A percentile compares a stretch with the other conserved stretches of the same genome.
These are phyloP conservation scores for Saprolegnia parasitica DNA, from an alignment of 352 stramenopile species.

Conservation along the genomic window DNA sequence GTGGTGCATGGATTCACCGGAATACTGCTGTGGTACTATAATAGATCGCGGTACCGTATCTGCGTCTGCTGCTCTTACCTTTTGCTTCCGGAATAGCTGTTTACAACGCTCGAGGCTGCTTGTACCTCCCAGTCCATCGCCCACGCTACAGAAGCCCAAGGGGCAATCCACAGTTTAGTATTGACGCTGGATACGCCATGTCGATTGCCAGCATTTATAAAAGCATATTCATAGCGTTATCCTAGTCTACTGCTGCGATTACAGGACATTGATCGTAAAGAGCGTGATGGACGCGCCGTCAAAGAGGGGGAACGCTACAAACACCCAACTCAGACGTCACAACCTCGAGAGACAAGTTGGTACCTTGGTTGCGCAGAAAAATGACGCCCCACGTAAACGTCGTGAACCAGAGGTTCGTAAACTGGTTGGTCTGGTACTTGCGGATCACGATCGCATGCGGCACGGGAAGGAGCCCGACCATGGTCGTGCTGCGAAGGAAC, in stretches of 20 bases:
- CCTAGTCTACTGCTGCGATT: slow-evolving; percentile 26
- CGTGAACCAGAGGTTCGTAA: slow-evolving; percentile 98
- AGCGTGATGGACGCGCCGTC: slow-evolving; percentile 95
- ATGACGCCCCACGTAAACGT: slow-evolving; percentile 99
- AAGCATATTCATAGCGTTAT: too few species aligned
- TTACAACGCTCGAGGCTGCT: too few species aligned
- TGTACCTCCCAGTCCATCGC: too few species aligned
- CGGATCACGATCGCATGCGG: slow-evolving; percentile 98
- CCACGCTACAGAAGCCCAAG: too few species aligned
- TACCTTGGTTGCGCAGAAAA: slow-evolving; percentile 94
- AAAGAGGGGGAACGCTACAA: slow-evolving; percentile 90
- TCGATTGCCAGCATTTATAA: too few species aligned
- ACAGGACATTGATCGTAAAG: slow-evolving; percentile 89
- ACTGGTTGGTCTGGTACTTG: slow-evolving; percentile 99
- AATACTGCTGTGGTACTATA: too few species aligned
- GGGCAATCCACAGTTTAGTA: too few species aligned
- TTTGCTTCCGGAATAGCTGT: too few species aligned
- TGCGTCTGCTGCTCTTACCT: too few species aligned
- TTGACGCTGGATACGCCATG: too few species aligned
- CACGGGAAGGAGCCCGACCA: slow-evolving; percentile 95
- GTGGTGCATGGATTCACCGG: too few species aligned
- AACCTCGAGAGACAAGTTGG: background rate
- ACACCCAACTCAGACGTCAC: background rate
- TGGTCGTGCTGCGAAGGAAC: slow-evolving; percentile 95
- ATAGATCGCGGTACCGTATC: too few species aligned